These are phyloP conservation scores for Microthlaspi erraticum DNA, from an alignment of 345 rosid species.

Conservation along the genomic window DNA sequence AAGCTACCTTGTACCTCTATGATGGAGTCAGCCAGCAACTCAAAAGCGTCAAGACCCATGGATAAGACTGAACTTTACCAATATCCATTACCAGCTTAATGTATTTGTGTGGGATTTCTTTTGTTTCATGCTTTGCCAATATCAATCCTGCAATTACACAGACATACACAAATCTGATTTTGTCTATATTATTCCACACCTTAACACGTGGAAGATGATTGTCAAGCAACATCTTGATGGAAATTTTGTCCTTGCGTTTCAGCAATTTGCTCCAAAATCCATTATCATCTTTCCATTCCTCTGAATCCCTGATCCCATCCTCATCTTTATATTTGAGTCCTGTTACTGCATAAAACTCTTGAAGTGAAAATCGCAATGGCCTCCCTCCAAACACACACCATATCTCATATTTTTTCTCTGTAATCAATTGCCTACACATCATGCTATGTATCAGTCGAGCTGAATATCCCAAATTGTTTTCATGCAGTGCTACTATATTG, in stretches of 20 bases:
- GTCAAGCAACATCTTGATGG: too few species aligned
- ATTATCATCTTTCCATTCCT: too few species aligned
- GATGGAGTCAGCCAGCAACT: neutral
- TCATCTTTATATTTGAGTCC: neutral
- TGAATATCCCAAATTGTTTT: neutral
- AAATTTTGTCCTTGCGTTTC: too few species aligned
- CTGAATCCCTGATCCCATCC: too few species aligned
- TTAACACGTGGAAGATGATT: too few species aligned
- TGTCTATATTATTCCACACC: neutral
- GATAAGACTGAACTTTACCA: neutral
- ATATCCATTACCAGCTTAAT: neutral
- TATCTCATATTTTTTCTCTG: neutral
- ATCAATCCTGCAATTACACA: neutral
- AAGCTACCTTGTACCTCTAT: neutral
- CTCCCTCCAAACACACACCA: neutral
- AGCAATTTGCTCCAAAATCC: too few species aligned
- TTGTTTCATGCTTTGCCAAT: neutral
- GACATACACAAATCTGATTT: neutral
- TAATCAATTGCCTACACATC: neutral
- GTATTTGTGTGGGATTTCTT: neutral
- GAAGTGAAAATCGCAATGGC: neutral
- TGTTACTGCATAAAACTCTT: neutral
- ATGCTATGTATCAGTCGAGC: neutral
- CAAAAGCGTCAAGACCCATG: neutral
- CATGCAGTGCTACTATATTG: neutral